Evolutionary conservation across 2,329 filamentous ascomycete species (phyloP), one percentile per base, ranked within the genome.

Genomic region (Talaromyces sp.): DNA sequence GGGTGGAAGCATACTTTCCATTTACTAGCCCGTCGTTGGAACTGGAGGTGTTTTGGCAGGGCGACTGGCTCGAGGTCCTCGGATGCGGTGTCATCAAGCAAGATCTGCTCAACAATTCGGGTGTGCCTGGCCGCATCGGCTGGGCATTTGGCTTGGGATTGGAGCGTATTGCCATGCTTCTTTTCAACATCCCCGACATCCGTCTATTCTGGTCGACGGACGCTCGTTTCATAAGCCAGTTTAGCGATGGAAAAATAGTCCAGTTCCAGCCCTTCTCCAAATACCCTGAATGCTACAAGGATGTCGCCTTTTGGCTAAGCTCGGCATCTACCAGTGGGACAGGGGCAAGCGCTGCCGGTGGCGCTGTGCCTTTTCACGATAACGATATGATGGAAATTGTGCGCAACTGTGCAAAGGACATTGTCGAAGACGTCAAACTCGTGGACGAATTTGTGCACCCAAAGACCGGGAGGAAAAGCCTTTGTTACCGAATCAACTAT

Each of bases 371-470:
- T 4, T 92, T 96, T 72, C 94, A 98, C 75, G 93, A 96, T 74
- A 98, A 98, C 77, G 95, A 99, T 75, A 82, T 98, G 57, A 98
- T 98, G 94, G 95, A 98, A 77, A 85, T 97, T 61, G 90, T 97
- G 18, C 87, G 95, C 66, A 88, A 88, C 67, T 83, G 94, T 54
- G 91, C 87, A 9, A 93, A 92, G 57, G 90, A 96, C 73, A 77
- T 87, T 27, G 92, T 95, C 40, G 95, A 99, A 78, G 92, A 96
- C 74, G 94, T 98, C 57, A 82, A 81, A 64, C 81, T 96, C 31
- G 86, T 91, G 58, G 95, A 98, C 76, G 85, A 91, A 73, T 99
- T 98, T 75, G 87, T 85, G 55, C 92, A 98, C 76, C 92, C 93
- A 42, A 92, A 90, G 79, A 93, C 90, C 23, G 87, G 89, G 4